Base-by-base conservation (phyloP, 345 rosid species). In the Garcia nutans region DNA sequence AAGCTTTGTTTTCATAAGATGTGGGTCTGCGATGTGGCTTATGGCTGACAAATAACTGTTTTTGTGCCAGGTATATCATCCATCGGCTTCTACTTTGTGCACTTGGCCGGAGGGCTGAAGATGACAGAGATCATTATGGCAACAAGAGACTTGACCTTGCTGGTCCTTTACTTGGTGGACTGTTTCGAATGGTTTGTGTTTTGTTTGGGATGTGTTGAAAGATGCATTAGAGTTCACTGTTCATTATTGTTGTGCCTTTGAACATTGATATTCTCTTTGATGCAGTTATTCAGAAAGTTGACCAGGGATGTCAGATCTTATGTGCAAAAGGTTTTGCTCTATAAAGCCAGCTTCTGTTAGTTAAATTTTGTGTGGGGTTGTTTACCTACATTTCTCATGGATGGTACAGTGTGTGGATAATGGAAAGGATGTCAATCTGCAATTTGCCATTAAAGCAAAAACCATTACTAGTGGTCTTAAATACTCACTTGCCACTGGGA, bases 81-180 rank as follows among this genome's bases (percentile, higher is more conserved):
- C 92, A 93, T 71, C 98, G 99, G 67, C 89, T 96, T 70, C 90
- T 96, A 76, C 86, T 90, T 69, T 96, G 99, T 84, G 98, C 97
- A 65, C 91, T 93, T 82, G 94, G 94, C 76, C 93, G 94, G 79
- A 87, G 96, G 84, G 88, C 98, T 70, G 99, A 96, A 81, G 98
- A 96, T 85, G 99, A 96, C 71, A 89, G 99, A 74, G 99, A 96
- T 86, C 99, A 96, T 78, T 96, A 96, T 82, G 99, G 99, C 74
- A 93, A 96, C 87, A 96, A 96, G 82, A 92, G 99, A 88, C 98
- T 96, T 69, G 99, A 95, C 83, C 99, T 96, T 83, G 99, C 99
- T 71, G 99, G 99, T 73, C 99, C 99, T 44, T 84, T 96, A 77
- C 96, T 96, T 74, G 99, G 99, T 56, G 99, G 98, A 78, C 88